Percentiles rank a stretch among this genome's conserved stretches.
Conservation (phyloP, 495 filamentous ascomycete species). For the Penicillium mononematosum region DNA sequence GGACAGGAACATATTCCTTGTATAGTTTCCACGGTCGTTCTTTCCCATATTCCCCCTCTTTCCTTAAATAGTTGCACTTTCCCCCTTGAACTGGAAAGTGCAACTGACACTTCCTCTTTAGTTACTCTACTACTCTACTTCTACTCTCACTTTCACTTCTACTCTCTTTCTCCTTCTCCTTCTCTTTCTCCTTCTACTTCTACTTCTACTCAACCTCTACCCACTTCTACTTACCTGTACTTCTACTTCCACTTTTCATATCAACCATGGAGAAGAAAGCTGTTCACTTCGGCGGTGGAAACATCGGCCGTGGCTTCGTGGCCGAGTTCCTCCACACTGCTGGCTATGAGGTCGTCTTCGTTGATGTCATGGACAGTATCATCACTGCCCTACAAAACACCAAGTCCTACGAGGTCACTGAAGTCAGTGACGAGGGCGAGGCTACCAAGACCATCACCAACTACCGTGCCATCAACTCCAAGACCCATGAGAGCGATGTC, state of each 20-base stretch:
- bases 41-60: slow-evolving; percentile 10
- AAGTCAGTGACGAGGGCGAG: slow-evolving; percentile 85
- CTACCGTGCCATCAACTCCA: slow-evolving; percentile 94
- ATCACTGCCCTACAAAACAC: slow-evolving; percentile 73
- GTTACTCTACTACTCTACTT: background rate
- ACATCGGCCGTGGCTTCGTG: slow-evolving; percentile 74
- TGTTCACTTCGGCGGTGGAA: slow-evolving; percentile 91
- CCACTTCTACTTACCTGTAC: slow-evolving; percentile 2
- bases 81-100: background rate
- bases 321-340: slow-evolving; percentile 72
- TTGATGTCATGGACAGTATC: slow-evolving; percentile 81
- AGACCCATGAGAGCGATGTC: slow-evolving; percentile 73
- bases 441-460: slow-evolving; percentile 80
- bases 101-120: background rate
- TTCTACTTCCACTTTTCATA: slow-evolving; percentile 6
- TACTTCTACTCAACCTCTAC: slow-evolving; percentile 6
- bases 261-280: slow-evolving; percentile 69
- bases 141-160: background rate
- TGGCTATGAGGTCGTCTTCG: slow-evolving; percentile 88
- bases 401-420: slow-evolving; percentile 82
- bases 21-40: background rate
- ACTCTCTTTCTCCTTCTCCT: background rate
- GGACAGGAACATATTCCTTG: background rate
- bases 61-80: slow-evolving; percentile 10
- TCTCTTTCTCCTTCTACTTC: background rate